Percentiles rank a stretch among this genome's conserved stretches.
Conservation (phyloP, 495 filamentous ascomycete genomes). For the Neurospora sp. region DNA sequence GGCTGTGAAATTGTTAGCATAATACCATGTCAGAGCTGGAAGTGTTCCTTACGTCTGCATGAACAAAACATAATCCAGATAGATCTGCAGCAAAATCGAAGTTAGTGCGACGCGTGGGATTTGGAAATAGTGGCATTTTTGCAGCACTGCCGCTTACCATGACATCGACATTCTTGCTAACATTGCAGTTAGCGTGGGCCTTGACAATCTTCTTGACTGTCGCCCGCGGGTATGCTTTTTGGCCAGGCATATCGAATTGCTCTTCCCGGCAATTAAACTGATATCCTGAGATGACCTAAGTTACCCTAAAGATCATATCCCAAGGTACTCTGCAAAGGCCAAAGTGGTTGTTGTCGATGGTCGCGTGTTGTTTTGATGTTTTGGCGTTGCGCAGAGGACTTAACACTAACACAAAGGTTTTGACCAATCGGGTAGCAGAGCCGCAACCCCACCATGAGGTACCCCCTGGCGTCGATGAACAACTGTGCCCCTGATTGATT, state of each 20-base stretch:
- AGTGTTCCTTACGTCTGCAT: slow-evolving; percentile 61
- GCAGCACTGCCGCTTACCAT: slow-evolving; percentile 44
- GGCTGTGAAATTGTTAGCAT: slow-evolving; percentile 35
- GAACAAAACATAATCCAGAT: slow-evolving; percentile 83
- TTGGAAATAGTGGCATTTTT: not conserved
- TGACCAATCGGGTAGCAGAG: slow-evolving; percentile 12
- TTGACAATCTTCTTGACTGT: slow-evolving; percentile 84
- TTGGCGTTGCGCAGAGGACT: not conserved
- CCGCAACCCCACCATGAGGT: slow-evolving; percentile 4
- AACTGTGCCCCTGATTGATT: slow-evolving; percentile 4
- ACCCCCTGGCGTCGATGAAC: not conserved
- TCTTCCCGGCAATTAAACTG: not conserved
- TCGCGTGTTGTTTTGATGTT: not conserved
- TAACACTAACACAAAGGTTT: not conserved
- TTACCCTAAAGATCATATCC: not conserved
- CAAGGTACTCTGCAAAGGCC: not conserved
- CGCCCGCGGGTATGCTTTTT: slow-evolving; percentile 75
- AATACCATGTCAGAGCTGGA: not conserved
- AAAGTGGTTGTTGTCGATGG: not conserved
- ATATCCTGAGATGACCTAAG: not conserved
- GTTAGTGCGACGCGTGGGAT: slow-evolving; percentile 6
- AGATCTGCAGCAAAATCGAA: slow-evolving; percentile 45
- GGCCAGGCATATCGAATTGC: slow-evolving; percentile 34
- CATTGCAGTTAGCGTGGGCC: slow-evolving; percentile 67
- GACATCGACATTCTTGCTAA: slow-evolving; percentile 83